Base-by-base conservation (phyloP, 805 yeast species). In the Myxozyma neglecta region DNA sequence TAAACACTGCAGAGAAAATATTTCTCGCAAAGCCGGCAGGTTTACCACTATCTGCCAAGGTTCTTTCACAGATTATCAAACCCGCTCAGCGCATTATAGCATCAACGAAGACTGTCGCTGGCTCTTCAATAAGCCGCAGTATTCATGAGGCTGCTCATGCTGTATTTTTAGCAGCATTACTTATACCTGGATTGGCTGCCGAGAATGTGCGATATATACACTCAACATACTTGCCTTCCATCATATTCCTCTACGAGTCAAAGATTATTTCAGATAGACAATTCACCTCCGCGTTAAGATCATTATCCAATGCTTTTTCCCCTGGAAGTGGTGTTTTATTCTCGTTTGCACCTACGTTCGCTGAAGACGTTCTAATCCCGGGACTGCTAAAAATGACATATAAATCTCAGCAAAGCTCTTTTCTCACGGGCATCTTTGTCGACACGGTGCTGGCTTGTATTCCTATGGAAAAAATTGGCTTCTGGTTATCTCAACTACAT, bases 91-190 rank as follows among this genome's bases (percentile, higher is more conserved):
- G 40, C 29, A 40, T 52, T 6, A 44, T 60, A 11, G 54, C 59
- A 1, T 14, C 40, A 9, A 14, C 53, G 8, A 13, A 37, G n/a
- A 37, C 54, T 13, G 13, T 16, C 7, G 11, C 20, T 14, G 37
- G 24, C 37, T 29, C 56, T 9, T 10, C 43, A 39, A 11, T 18
- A 7, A 54, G 49, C 8, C 49, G 51, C 20, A 60, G 56, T 13
- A 36, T 61, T 24, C 50, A 53, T 34, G 69, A 66, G 37, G 66
- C 67, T 7, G 63, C 69, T 8, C 69, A 66, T 35, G 65, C 69
- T 3, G 67, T 66, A 3, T 52, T 66, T 34, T 37, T 66, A 47
- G 68, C 69, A 9, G 45, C 67, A 35, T 50, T 66, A 29, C 39
- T 43, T 11, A 48, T 59, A 4, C 64, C 64, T 2, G 43, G 52